Evolutionary conservation across 768 basidiomycete species (phyloP).

Genomic region (Trametes gibbosa): DNA sequence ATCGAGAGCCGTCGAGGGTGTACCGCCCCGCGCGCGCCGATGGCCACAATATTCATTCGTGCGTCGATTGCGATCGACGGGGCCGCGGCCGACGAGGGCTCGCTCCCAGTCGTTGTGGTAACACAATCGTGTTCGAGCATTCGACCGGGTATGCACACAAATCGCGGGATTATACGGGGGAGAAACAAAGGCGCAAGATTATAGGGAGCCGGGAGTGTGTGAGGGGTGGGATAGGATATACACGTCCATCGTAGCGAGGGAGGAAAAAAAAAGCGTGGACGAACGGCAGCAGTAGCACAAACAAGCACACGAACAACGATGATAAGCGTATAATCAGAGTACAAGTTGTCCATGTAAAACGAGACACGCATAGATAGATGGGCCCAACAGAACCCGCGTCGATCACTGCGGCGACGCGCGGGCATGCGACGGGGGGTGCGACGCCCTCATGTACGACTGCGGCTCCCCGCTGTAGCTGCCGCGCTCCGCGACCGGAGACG

Average conservation of each 20-base stretch:
- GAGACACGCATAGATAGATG: background rate
- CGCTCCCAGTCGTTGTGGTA: too few species aligned
- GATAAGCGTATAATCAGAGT: background rate
- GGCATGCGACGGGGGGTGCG: slow-evolving; percentile 39
- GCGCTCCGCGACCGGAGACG: slow-evolving; percentile 11
- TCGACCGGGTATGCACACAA: background rate
- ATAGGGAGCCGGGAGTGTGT: background rate
- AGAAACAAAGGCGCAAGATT: slow-evolving; percentile 1
- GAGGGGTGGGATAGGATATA: background rate
- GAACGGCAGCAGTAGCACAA: background rate
- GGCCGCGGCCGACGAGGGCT: too few species aligned
- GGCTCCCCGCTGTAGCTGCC: slow-evolving; percentile 29
- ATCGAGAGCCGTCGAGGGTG: too few species aligned
- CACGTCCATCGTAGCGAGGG: background rate
- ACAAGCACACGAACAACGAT: background rate
- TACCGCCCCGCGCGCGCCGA: too few species aligned
- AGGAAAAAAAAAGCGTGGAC: too few species aligned
- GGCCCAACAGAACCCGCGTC: too few species aligned
- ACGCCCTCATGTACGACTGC: slow-evolving; percentile 48
- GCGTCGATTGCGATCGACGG: too few species aligned
- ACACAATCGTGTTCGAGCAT: too few species aligned
- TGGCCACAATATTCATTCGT: too few species aligned
- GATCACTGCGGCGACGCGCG: slow-evolving; percentile 34
- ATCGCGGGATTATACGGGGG: background rate
- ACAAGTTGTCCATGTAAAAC: slow-evolving; percentile 1